phyloP scores from a whole-genome alignment of 805 yeast genomes.

The Pichia insulana region DNA sequence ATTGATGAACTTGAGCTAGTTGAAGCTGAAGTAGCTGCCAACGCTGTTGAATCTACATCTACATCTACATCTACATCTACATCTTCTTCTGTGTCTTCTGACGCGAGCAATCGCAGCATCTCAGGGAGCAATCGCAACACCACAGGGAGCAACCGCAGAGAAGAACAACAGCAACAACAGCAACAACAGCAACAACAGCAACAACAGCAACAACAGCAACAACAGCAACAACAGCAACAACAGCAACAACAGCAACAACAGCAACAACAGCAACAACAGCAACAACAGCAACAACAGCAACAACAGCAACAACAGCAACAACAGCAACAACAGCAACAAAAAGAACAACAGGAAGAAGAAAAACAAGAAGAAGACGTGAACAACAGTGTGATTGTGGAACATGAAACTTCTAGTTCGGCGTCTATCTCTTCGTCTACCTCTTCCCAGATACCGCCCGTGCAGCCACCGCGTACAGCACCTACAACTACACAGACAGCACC shows the following conservation, averaged over 20 bases:
- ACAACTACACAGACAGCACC: background rate
- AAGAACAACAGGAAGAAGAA: constrained; percentile 11
- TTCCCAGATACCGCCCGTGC: too few species aligned
- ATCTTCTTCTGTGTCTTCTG: too few species aligned
- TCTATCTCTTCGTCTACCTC: too few species aligned
- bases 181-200: constrained; percentile 9
- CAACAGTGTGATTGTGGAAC: too few species aligned
- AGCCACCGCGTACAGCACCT: background rate
- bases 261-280: too few species aligned
- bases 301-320: constrained; percentile 6
- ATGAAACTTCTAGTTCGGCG: too few species aligned
- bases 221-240: too few species aligned
- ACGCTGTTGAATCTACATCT: too few species aligned
- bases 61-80: too few species aligned
- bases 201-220: constrained; percentile 10
- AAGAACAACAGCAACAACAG: background rate
- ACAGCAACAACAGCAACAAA: constrained; percentile 4
- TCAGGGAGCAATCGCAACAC: background rate
- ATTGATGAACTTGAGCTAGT: constrained; percentile 2
- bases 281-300: too few species aligned
- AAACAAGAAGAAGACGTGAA: constrained; percentile 2
- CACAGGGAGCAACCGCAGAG: constrained; percentile 1
- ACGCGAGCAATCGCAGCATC: constrained; percentile 6
- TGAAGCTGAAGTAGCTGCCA: background rate
- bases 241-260: too few species aligned